Base-by-base conservation (phyloP, 192 early-diverging fungal genomes). In the Ambispora gerdemannii region DNA sequence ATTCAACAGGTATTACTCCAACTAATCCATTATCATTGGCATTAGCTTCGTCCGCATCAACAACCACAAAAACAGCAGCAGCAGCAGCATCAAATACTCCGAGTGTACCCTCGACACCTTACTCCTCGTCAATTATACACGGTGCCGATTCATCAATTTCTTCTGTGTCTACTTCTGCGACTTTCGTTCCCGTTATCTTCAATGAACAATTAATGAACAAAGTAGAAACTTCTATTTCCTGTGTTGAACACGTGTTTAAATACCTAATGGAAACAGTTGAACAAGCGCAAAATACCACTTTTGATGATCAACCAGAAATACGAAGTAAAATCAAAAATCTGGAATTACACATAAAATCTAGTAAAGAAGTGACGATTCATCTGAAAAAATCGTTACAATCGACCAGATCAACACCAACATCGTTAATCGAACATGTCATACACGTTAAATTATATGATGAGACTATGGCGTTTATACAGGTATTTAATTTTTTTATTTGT, bases 31-130 rank as follows among this genome's bases (percentile, higher is more conserved):
- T 30, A 55, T 24, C 47, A 47, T 4, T 56, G 60, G 19, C 35
- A 19, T 20, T 33, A 62, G 20, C 58, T 38, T 28, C 22, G 50
- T 31, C 71, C 35, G 47, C 71, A 31, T 27, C 61, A 64, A 22
- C 61, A 72, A 33, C 32, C 51, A 31, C 70, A 63, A 17, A 43
- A 38, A 38, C 73, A 30, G 73, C 77, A 58, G n/a, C 11, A 24
- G n/a, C 55, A 11, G 55, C 55, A 11, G 11, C 55, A 58, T 28
- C 55, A 58, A 24, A 58, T 4, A 24, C 22, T 47, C 17, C 17
- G 1, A 25, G n/a, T 25, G 27, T 28, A 25, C 55, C 55, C 19
- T 58, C n/a, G 13, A 24, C 55, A 25, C 22, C 55, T 58, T n/a
- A 28, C 3, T 3, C 15, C 10, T 33, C 49, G 20, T 19, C 28